Evolutionary conservation across 129 eudicot species (phyloP), one percentile per base, ranked within the genome.

Genomic region (Lonicera japonica): DNA sequence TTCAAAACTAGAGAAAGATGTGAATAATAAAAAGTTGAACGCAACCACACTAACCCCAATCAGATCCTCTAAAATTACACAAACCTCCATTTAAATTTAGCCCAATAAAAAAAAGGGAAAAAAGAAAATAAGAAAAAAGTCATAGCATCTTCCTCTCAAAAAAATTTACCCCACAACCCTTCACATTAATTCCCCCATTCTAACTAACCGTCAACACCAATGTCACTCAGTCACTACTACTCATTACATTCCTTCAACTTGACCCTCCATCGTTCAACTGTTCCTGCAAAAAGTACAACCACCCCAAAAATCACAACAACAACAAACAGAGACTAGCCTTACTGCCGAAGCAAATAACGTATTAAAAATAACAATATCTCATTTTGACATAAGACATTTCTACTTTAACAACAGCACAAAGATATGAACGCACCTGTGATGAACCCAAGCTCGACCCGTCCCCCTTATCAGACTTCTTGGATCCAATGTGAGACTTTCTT

Each of bases 401-500:
- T n/a, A n/a, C n/a, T n/a, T n/a, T n/a, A n/a, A n/a, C n/a, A n/a
- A n/a, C n/a, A n/a, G n/a, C n/a, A n/a, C n/a, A n/a, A 6, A 29
- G 36, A 29, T 29, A 2, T 6, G 4, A 51, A 62, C 56, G 24
- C 5, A 64, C 68, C 68, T 25, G 58, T 24, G 48, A 48, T 46
- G 68, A 23, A 17, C 11, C 50, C 45, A 23, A 55, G 2, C 57
- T 9, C 15, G 18, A 58, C 71, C 64, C 73, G 25, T 80, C 87
- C 14, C 38, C 52, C 64, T 73, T 82, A 17, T 84, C 87, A 61
- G 81, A 43, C 67, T 78, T 86, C 45, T 81, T 90, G 9, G 95
- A 81, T 45, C 86, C 89, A 61, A 82, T 75, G 51, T 85, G 84
- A 12, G 95, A 83, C 47, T 90, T 90, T 60, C 79, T 75, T 17